Base-by-base conservation (phyloP, 805 yeast species). In the Zygosaccharomyces pseudorouxii region DNA sequence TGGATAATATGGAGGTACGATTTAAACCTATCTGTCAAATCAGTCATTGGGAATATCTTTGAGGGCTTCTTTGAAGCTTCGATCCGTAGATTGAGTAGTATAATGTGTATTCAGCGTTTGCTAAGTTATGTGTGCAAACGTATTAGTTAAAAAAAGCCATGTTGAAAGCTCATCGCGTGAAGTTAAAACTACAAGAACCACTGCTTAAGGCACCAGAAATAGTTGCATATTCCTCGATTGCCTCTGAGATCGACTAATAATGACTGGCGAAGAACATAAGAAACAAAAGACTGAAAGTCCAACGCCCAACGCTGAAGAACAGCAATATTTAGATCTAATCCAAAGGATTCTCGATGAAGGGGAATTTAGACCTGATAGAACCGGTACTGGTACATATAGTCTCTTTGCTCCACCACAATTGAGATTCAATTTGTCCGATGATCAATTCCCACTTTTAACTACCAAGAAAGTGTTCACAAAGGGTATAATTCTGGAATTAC, bases 371-470 rank as follows among this genome's bases (percentile, higher is more conserved):
- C 92, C 93, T 7, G 99, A 93, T 65, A 77, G 99, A 66, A 93
- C 99, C 1, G 99, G 99, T 1, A 93, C 99, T 0, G 99, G 99
- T 4, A 93, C 99, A 0, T 74, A 71, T 52, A 83, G 96, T 29
- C 54, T 93, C 7, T 93, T 93, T 68, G 99, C 95, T 0, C 99
- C 99, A 20, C 97, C 97, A 10, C 98, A 92, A 63, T 73, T 93
- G 51, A 78, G 97, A 46, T 93, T 93, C 69, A 79, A 80, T 53
- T 71, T 93, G 39, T 71, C 79, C 23, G 73, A 87, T 62, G 88
- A 84, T 57, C 67, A 73, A 22, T 86, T 92, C 63, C 99, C 99
- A 1, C 72, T 93, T 45, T 72, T 93, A 50, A 93, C 99, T 7
- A 93, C 99, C 5, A 93, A 93, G 67, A 84, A 81, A 59, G 97